These are phyloP conservation scores for Malus fusca DNA, from an alignment of 306 rosid species.

Conservation along the genomic window DNA sequence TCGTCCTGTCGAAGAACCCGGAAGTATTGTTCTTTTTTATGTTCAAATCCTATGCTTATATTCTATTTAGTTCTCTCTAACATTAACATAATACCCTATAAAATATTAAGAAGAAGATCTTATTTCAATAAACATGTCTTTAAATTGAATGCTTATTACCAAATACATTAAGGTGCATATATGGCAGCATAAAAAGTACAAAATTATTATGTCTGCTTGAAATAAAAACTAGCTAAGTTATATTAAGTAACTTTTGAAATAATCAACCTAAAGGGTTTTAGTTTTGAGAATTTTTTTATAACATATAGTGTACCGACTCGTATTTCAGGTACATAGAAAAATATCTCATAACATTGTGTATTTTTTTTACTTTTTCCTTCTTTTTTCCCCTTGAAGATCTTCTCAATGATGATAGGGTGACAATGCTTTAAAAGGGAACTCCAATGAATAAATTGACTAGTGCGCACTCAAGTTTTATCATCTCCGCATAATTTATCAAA, in stretches of 20 bases:
- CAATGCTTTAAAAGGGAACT: not conserved
- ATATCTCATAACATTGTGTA: too few relatives aligned
- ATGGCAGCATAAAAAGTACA: not conserved
- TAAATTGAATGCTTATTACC: not conserved
- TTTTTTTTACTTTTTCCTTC: not conserved
- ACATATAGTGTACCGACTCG: too few relatives aligned
- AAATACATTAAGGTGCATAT: not conserved
- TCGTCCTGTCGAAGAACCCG: not conserved
- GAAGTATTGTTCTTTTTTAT: not conserved
- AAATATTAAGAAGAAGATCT: too few relatives aligned
- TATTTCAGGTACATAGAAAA: too few relatives aligned
- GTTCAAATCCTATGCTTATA: not conserved
- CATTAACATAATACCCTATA: too few relatives aligned
- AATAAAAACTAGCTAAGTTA: too few relatives aligned
- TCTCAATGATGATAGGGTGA: not conserved
- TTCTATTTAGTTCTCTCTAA: too few relatives aligned
- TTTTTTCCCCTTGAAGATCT: not conserved
- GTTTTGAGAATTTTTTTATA: too few relatives aligned
- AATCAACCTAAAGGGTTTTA: not conserved
- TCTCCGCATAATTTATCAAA: not conserved
- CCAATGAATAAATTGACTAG: not conserved
- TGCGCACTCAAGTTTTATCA: not conserved
- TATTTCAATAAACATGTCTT: not conserved
- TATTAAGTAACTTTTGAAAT: not conserved
- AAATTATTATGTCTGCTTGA: not conserved